phyloP scores from a whole-genome alignment of 108 stramenopile species.

The Stephanodiscus triporus region DNA sequence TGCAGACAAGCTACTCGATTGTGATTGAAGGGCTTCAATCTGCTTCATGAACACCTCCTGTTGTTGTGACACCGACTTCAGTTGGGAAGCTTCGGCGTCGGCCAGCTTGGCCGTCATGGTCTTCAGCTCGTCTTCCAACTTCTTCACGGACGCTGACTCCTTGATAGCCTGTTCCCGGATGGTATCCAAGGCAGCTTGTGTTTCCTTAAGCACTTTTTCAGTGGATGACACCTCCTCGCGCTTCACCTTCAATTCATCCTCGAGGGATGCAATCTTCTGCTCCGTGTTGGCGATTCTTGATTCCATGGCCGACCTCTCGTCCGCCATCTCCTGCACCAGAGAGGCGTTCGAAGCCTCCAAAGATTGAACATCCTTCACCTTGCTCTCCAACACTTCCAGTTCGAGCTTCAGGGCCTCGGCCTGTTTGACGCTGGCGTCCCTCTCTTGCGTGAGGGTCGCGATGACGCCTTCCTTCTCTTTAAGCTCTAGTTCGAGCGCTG shows the following conservation, averaged over 20 bases:
- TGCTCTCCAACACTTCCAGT: constrained; percentile 28
- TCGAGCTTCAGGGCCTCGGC: constrained; percentile 26
- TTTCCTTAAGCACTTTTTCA: constrained; percentile 28
- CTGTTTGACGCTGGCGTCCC: constrained; percentile 22
- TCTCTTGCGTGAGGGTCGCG: constrained; percentile 11
- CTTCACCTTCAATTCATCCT: constrained; percentile 31
- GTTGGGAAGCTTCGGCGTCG: constrained; percentile 12
- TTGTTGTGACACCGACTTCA: not conserved
- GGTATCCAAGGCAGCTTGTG: constrained; percentile 23
- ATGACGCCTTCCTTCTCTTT: constrained; percentile 31
- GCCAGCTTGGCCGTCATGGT: constrained; percentile 21
- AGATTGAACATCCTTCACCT: constrained; percentile 3
- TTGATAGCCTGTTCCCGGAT: constrained; percentile 9
- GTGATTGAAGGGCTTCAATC: constrained; percentile 22
- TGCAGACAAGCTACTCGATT: constrained; percentile 5
- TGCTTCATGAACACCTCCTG: constrained; percentile 20
- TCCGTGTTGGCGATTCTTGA: constrained; percentile 15
- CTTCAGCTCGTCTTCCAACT: constrained; percentile 29
- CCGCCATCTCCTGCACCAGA: constrained; percentile 24
- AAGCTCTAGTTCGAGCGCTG: constrained; percentile 11
- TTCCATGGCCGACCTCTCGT: constrained; percentile 29
- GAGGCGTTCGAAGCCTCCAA: constrained; percentile 18
- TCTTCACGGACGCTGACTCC: constrained; percentile 15
- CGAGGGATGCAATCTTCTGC: constrained; percentile 19
- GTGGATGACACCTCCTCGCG: constrained; percentile 26